Percentiles rank a stretch among this genome's conserved stretches.
These are phyloP conservation scores for Actinomortierella ambigua DNA, from an alignment of 371 early-diverging fungal species.

Conservation along the genomic window DNA sequence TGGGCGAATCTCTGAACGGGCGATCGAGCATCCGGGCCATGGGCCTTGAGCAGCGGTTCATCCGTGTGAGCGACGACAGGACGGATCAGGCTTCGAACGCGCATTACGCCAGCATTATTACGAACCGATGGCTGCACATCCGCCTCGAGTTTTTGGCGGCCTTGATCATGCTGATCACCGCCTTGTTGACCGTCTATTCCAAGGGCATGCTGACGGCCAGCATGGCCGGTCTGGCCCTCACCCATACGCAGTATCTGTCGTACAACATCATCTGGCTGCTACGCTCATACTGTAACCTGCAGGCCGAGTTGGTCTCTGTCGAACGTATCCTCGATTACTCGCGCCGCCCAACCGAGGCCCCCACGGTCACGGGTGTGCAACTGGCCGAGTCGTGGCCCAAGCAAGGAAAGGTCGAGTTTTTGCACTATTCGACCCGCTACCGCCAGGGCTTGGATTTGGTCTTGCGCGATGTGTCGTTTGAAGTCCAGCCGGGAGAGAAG, in stretches of 20 bases:
- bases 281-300: constrained; percentile 57
- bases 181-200: constrained; percentile 67
- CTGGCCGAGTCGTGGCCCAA: constrained; percentile 74
- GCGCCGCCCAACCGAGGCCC: constrained; percentile 80
- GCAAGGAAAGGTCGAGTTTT: constrained; percentile 65
- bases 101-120: constrained; percentile 76
- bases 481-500: constrained; percentile 71
- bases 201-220: constrained; percentile 41
- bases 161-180: constrained; percentile 66
- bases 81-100: constrained; percentile 84
- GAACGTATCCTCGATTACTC: constrained; percentile 90
- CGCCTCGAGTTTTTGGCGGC: constrained; percentile 74
- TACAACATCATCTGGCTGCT: constrained; percentile 66
- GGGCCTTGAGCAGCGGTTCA: constrained; percentile 73
- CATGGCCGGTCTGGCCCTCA: constrained; percentile 65
- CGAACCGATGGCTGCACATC: constrained; percentile 86
- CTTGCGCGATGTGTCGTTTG: constrained; percentile 64
- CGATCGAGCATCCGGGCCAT: constrained; percentile 86
- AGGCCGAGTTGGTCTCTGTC: constrained; percentile 80
- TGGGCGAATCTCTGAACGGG: constrained; percentile 80
- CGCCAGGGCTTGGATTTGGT: constrained; percentile 68
- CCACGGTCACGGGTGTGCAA: constrained; percentile 66
- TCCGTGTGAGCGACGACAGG: constrained; percentile 69
- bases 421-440: constrained; percentile 67
- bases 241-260: constrained; percentile 66